A percentile compares a stretch with the other conserved stretches of the same genome.
These are phyloP conservation scores for Populus deltoides DNA, from an alignment of 345 rosid genomes.

Conservation along the genomic window DNA sequence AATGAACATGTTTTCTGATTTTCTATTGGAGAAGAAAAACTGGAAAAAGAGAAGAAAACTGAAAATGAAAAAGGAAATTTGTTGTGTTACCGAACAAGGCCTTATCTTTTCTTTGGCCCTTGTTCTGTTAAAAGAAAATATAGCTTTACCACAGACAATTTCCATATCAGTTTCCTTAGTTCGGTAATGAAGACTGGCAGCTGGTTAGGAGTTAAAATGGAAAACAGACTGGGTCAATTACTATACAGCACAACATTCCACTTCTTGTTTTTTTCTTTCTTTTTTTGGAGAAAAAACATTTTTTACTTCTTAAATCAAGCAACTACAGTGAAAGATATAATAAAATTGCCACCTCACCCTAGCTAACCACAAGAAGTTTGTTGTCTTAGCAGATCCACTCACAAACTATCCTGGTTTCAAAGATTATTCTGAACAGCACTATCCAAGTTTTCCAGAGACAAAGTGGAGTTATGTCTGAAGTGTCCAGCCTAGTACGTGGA, in stretches of 20 bases:
- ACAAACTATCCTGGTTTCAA: too few relatives aligned
- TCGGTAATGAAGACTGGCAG: background rate
- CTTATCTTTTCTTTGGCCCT: too few relatives aligned
- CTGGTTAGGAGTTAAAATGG: background rate
- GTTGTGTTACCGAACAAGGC: too few relatives aligned
- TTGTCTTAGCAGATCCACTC: background rate
- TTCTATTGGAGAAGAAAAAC: too few relatives aligned
- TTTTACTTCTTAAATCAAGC: background rate
- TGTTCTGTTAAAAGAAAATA: too few relatives aligned
- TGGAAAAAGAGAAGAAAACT: too few relatives aligned
- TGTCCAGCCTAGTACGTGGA: background rate
- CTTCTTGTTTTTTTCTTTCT: too few relatives aligned
- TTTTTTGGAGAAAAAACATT: background rate
- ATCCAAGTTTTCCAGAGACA: background rate
- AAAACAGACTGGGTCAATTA: background rate
- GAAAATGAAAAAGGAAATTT: too few relatives aligned
- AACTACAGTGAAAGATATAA: background rate
- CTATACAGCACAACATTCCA: too few relatives aligned
- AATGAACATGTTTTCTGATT: too few relatives aligned
- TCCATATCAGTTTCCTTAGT: background rate
- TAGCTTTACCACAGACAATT: background rate
- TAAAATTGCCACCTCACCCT: background rate
- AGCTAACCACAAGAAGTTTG: background rate
- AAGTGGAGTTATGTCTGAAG: background rate
- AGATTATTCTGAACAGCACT: background rate